Base-by-base conservation (phyloP, 139 green algal genomes). In the Auxenochlorella pyrenoidosa region DNA sequence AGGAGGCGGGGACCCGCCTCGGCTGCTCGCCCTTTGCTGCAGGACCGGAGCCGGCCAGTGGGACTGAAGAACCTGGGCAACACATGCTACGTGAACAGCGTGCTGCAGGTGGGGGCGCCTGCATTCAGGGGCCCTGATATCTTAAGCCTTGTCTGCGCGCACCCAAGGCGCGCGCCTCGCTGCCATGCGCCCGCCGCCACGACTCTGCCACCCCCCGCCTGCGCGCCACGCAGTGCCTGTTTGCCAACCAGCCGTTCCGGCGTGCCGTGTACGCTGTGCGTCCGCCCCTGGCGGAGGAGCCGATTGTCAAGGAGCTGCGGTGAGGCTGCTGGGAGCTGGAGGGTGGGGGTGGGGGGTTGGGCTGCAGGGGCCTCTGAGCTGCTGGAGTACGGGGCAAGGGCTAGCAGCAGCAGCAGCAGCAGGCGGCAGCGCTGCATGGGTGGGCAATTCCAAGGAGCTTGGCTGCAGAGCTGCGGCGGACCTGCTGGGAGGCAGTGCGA, bases 81-180 rank as follows among this genome's bases (percentile, higher is more conserved):
- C 90, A 98, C 95, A 10, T 98, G 96, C 93, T 98, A 98, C 87
- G 93, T 95, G 18, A 98, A 97, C 88, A 91, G 86, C 22, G 95
- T 94, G 40, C 90, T 98, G 73, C 75, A 82, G 75, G 75, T 79
- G 73, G 40, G 73, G 10, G 47, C 47, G 47, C 47, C n/a, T n/a
- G n/a, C n/a, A n/a, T n/a, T n/a, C n/a, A 54, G 6, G 47, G 47
- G 47, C 47, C 47, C 47, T 18, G 47, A 10, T 54, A 54, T 54
- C 47, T 10, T n/a, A n/a, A n/a, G n/a, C n/a, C n/a, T n/a, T n/a
- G n/a, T n/a, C n/a, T n/a, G n/a, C n/a, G n/a, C n/a, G n/a, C n/a
- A n/a, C n/a, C n/a, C n/a, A n/a, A n/a, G n/a, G n/a, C n/a, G n/a
- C n/a, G n/a, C n/a, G n/a, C n/a, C n/a, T n/a, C n/a, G n/a, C n/a